These are phyloP conservation scores for Aspergillus flavus DNA, from an alignment of 2,329 filamentous ascomycete species.

Conservation along the genomic window DNA sequence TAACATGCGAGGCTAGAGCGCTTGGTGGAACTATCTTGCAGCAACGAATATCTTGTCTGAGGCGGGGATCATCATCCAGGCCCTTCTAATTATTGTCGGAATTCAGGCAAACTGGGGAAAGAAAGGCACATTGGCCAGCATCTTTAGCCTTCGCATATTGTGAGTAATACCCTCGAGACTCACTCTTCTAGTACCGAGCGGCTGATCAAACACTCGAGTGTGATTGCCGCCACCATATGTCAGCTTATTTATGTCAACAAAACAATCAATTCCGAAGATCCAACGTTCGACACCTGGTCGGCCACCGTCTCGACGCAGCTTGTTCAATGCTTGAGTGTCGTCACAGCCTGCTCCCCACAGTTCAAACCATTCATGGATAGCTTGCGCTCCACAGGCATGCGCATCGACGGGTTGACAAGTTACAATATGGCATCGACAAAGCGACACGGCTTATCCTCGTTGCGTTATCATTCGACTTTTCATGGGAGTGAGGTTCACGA, in stretches of 20 bases:
- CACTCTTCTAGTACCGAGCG: no score
- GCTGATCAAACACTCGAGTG: background rate
- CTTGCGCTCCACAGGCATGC: background rate
- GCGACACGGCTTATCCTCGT: background rate
- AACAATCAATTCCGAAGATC: background rate
- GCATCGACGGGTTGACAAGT: background rate
- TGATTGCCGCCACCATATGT: background rate
- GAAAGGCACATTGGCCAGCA: background rate
- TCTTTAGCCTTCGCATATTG: slow-evolving; percentile 2
- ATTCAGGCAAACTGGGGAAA: background rate
- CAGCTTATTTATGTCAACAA: background rate
- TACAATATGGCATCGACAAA: background rate
- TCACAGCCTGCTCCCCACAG: background rate
- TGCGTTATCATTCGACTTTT: background rate
- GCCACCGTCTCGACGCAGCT: background rate
- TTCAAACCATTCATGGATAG: background rate
- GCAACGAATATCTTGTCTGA: slow-evolving; percentile 31
- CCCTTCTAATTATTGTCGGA: background rate
- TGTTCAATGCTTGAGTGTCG: background rate
- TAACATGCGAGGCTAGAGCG: slow-evolving; percentile 14
- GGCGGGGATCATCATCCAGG: slow-evolving; percentile 20
- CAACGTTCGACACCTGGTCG: background rate
- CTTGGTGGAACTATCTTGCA: slow-evolving; percentile 30
- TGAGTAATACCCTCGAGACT: background rate
- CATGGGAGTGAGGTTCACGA: background rate